A percentile compares a stretch with the other conserved stretches of the same genome.
phyloP scores from a whole-genome alignment of 257 asterid genomes.

The Ligustrum vulgare region DNA sequence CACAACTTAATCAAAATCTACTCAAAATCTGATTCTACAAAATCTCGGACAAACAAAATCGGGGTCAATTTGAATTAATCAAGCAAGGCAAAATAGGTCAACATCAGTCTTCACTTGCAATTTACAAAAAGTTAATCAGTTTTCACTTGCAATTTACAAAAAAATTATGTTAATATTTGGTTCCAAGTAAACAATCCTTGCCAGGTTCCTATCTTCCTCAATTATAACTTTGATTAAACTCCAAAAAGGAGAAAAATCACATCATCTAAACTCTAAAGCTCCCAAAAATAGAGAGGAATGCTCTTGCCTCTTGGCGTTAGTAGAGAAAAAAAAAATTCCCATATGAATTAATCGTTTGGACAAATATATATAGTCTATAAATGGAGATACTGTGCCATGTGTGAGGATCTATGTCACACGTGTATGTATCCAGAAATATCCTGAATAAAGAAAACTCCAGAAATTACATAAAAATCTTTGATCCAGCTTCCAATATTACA shows the following conservation, averaged over 20 bases:
- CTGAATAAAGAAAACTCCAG: constrained; percentile 1
- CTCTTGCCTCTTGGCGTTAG: no score
- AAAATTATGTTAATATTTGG: not conserved
- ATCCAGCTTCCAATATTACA: not conserved
- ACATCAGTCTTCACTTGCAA: not conserved
- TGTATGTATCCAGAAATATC: not conserved
- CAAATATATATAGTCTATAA: no score
- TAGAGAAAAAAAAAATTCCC: no score
- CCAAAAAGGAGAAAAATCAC: not conserved
- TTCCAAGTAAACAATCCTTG: not conserved
- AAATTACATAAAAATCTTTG: constrained; percentile 10
- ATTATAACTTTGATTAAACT: no score
- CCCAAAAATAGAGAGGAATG: no score
- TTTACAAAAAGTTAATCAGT: not conserved
- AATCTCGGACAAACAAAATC: no score
- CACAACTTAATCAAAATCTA: no score
- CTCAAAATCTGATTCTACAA: no score
- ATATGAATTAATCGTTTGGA: no score
- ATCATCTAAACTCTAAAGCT: not conserved
- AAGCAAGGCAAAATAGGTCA: not conserved
- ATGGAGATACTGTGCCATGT: not conserved
- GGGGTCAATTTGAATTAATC: not conserved
- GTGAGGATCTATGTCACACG: not conserved
- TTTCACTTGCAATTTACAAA: not conserved
- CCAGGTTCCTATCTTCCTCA: not conserved